Base-by-base conservation (phyloP, 306 rosid species). In the Citrullus amarus region DNA sequence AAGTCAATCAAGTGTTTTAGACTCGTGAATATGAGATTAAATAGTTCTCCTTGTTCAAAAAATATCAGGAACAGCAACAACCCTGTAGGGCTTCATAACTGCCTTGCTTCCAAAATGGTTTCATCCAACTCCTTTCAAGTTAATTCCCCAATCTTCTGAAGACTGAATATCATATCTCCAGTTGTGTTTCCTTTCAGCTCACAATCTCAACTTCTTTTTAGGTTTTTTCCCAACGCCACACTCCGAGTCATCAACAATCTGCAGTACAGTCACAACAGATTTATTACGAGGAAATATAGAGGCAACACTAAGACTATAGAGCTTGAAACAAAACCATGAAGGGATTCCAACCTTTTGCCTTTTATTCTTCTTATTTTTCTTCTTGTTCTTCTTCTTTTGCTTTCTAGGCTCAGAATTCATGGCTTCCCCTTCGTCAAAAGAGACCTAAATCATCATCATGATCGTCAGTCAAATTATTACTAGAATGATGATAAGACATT, bases 311-410 rank as follows among this genome's bases (percentile, higher is more conserved):
- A 10, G 55, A 73, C 9, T 22, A 69, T 41, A 72, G 4, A 53
- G 78, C 78, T 53, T 32, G 17, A 28, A 16, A 30, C 56, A 76
- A 69, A 59, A n/a, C 80, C 75, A 54, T 70, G 68, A 74, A 68
- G 34, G 57, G 44, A 39, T 62, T 81, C 50, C 39, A 55, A 92
- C 93, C 96, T 87, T 95, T 69, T 66, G 89, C 67, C 77, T 89
- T 60, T 88, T 86, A 48, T 83, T 86, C 81, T 86, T 88, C 65
- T 76, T 86, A 30, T 79, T 62, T 36, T 78, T 81, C 41, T 76
- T 44, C 65, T 83, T 87, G 38, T 85, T 90, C 56, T 57, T 77
- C 30, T 84, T 93, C 67, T 88, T 90, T 36, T 6, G n/a, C 75
- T 81, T 84, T 73, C 83, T 86, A 46, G 81, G 76, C 73, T 55